Evolutionary conservation across 139 green algal genomes (phyloP), one percentile per base, ranked within the genome.

Genomic region (Picochlorum costavermella): DNA sequence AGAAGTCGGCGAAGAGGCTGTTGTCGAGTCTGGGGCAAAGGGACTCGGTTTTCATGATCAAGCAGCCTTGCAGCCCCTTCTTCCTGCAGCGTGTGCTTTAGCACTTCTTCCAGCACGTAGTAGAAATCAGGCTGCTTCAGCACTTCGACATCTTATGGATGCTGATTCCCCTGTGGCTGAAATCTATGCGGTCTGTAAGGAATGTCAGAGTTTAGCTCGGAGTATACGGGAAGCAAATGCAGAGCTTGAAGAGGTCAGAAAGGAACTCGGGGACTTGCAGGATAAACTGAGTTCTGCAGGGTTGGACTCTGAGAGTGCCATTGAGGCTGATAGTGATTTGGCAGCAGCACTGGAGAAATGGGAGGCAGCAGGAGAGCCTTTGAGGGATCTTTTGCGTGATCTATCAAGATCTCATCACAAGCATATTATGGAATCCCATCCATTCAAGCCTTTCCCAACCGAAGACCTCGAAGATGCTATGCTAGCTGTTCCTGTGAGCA

Each of bases 91-190:
- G 2, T 87, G 81, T 61, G 78, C 75, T 3, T 68, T 88, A 67
- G 79, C 83, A 30, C 64, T 86, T 72, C 53, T 90, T 65, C 83
- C 81, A 0, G 30, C 50, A 11, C 59, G 70, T 17, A 71, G 51
- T 53, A 63, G 61, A 20, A 50, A 33, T 10, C 55, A 75, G 9
- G 67, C 77, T 14, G 72, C 82, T 4, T 56, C 64, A 20, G 60
- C 72, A 5, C 70, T 90, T 56, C 72, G 67, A 26, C 79, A 77
- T 46, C 64, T 90, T 29, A 86, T 89, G 83, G 69, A 78, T 20
- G 28, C 63, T 6, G 72, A 49, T n/a, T 79, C 68, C 1, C 65
- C 73, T 46, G 59, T 90, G 14, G 75, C 65, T 13, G 82, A 88
- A 44, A 61, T 90, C 29, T 90, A 84, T 69, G 60, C 67, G 8